Evolutionary conservation across 768 basidiomycete genomes (phyloP), one percentile per base, ranked within the genome.

Genomic region (Mycena vulgaris): DNA sequence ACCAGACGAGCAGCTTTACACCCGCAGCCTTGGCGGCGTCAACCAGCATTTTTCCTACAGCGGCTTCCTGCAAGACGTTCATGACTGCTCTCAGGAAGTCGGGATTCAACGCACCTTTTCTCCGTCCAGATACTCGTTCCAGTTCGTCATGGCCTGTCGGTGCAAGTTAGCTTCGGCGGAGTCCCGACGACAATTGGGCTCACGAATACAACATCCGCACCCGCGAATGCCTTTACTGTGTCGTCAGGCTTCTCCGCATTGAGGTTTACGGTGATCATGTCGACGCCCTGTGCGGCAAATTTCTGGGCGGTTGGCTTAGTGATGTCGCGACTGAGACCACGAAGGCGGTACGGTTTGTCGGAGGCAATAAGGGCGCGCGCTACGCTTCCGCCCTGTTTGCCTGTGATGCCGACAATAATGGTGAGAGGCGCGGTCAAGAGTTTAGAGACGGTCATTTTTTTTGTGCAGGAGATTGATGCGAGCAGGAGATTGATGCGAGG

Each of bases 1-100:
- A 63, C 61, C 61, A 63, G 63, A 68, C 35, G 39, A 68, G 37
- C 2, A 68, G 27, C 31, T 45, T 63, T n/a, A 69, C 58, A 23
- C 45, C 35, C n/a, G 39, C 23, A 6, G 47, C 21, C 25, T 53
- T 49, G 6, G 53, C 60, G 61, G 68, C n/a, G 45, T 63, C 62
- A 42, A 69, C 51, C 5, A 69, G 27, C 49, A 63, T n/a, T 49
- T 60, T 66, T 2, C 66, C 58, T 0, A 35, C 63, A 16, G 51
- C 63, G 9, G 42, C n/a, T 21, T 56, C 63, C 45, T 56, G 53
- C 53, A n/a, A n/a, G n/a, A n/a, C n/a, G n/a, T n/a, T n/a, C n/a
- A n/a, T n/a, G n/a, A n/a, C n/a, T n/a, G n/a, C n/a, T n/a, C n/a
- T n/a, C n/a, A n/a, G n/a, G n/a, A n/a, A n/a, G n/a, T n/a, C n/a